Evolutionary conservation across 345 rosid genomes (phyloP), one percentile per base, ranked within the genome.

Genomic region (Noccaea bulbosa): DNA sequence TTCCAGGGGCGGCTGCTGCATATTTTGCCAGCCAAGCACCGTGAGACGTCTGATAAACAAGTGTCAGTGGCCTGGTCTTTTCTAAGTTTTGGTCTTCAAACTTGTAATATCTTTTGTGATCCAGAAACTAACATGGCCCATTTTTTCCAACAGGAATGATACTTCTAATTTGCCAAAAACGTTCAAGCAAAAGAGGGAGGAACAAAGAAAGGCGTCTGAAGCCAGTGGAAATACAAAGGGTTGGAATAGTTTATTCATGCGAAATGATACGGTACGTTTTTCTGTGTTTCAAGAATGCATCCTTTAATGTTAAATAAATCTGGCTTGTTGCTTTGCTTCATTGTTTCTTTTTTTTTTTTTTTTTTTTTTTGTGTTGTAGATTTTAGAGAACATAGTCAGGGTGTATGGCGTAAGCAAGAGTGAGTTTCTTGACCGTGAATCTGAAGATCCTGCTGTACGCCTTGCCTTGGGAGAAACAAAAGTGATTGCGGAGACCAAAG

Each of bases 231-330:
- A 91, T 75, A 84, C 91, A 34, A 89, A 80, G 80, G 86, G 96
- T 63, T 91, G 99, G 99, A 94, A 91, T 81, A 88, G 93, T 80
- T 80, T 94, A 69, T 94, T 89, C 79, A 86, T 94, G 96, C 91
- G 91, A 41, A 63, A 88, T 40, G 97, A 94, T 73, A 91, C 99
- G 11, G 97, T 94, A 82, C 17, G 87, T 70, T 45, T 60, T 50
- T 34, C 30, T 14, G 22, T 63, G 24, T 55, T 55, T 67, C 6
- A 40, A 63, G 44, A 32, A 76, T 34, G 61, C 44, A 55, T 68
- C 24, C 51, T 10, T 20, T 71, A 33, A 65, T 49, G 45, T 69
- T 37, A 27, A 12, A 4, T 6, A 17, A 37, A 12, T 74, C 32
- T 39, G 43, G 50, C 16, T 38, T 50, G 17, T 34, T 12, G 44